Base-by-base conservation (phyloP, 345 rosid species). In the Acer saccharum region DNA sequence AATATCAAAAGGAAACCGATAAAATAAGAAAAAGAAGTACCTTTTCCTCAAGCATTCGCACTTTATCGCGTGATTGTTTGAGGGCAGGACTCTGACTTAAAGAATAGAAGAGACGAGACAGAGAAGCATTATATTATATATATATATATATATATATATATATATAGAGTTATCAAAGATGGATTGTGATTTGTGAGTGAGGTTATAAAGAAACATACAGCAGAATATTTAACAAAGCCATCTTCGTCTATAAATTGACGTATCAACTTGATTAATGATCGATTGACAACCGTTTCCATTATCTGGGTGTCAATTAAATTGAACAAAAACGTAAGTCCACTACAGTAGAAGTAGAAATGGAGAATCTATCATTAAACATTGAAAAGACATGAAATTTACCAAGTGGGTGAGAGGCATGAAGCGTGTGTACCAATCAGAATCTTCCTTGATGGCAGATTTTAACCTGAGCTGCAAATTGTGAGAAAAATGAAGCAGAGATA, bases 221-320 rank as follows among this genome's bases (percentile, higher is more conserved):
- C 97, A 1, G 98, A 91, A 83, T 95, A 94, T 82, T 90, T 93
- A 71, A 92, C 88, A 63, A 87, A 82, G 65, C 97, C 98, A 85
- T 93, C 25, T 23, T 23, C 25, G 25, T 23, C 25, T 23, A 23
- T 23, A 23, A 23, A 23, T 23, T 83, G 90, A 71, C 84, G 87
- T 80, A 95, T 90, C 78, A 71, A 78, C 84, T 83, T 90, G 35
- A 90, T 77, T 65, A 95, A 80, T 29, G 90, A 65, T 72, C 86
- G 83, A 83, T 87, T 87, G 6, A 88, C 82, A 39, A 84, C 87
- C 83, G 91, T 76, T 54, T 83, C 82, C 87, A 85, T 78, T 76
- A 93, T 88, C 98, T 95, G 87, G 81, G 68, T 77, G 32, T 23
- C 44, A 72, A 66, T 65, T 58, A 54, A 74, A 68, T 60, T 73